phyloP scores from a whole-genome alignment of 495 filamentous ascomycete species.

The Pyronema domesticum region DNA sequence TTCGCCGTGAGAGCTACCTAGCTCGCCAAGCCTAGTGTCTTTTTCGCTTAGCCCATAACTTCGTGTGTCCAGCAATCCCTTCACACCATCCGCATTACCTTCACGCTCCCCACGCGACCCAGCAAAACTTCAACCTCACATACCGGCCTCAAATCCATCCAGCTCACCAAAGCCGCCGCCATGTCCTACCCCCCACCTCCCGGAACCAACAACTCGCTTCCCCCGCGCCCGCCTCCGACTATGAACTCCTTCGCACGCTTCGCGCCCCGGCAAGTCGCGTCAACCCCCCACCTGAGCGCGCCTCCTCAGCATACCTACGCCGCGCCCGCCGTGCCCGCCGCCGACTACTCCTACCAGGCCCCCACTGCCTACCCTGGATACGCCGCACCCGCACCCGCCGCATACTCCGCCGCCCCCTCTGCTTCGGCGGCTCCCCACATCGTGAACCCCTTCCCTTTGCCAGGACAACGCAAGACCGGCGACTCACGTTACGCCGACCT shows the following conservation, averaged over 20 bases:
- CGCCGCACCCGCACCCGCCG: conserved; percentile 7
- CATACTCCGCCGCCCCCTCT: conserved; percentile 23
- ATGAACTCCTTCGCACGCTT: conserved; percentile 40
- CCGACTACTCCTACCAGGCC: conserved; percentile 15
- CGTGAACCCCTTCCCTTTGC: conserved; percentile 66
- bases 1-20: too few relatives aligned
- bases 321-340: conserved; percentile 9
- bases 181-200: conserved; percentile 93
- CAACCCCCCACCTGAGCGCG: conserved; percentile 14
- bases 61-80: too few relatives aligned
- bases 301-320: conserved; percentile 20
- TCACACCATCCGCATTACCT: too few relatives aligned
- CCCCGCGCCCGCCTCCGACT: conserved; percentile 62
- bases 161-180: conserved; percentile 33
- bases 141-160: too few relatives aligned
- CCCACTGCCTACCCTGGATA: conserved; percentile 16
- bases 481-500: conserved; percentile 33
- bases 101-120: too few relatives aligned
- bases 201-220: conserved; percentile 51
- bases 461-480: conserved; percentile 18
- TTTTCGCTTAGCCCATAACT: too few relatives aligned
- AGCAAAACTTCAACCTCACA: too few relatives aligned
- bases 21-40: too few relatives aligned
- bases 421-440: conserved; percentile 52
- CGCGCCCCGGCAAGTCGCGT: conserved; percentile 45